A percentile compares a stretch with the other conserved stretches of the same genome.
These are phyloP conservation scores for Xylariomycetidae sp. DNA, from an alignment of 2,329 filamentous ascomycete genomes.

Conservation along the genomic window DNA sequence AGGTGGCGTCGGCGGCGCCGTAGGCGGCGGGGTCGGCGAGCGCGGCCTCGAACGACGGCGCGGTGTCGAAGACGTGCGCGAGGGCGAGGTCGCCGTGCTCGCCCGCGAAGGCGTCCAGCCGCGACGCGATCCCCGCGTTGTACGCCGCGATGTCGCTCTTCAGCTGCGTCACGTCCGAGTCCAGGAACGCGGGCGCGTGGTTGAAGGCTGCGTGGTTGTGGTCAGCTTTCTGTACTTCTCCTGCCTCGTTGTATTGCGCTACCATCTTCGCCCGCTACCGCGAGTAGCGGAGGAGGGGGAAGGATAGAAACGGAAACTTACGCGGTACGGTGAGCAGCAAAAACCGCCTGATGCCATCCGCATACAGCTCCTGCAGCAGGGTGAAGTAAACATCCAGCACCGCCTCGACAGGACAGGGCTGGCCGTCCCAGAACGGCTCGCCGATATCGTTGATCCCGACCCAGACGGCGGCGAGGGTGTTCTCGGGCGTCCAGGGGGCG, in stretches of 20 bases:
- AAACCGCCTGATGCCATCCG: conserved; percentile 13
- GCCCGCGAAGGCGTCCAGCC: conserved; percentile 10
- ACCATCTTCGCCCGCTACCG: neutral
- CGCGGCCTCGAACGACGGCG: conserved; percentile 8
- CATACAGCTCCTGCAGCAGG: conserved; percentile 11
- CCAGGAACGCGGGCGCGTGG: conserved; percentile 10
- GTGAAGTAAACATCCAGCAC: conserved; percentile 14
- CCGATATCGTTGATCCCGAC: conserved; percentile 25
- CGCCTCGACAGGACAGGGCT: conserved; percentile 8
- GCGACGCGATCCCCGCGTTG: conserved; percentile 10
- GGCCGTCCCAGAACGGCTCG: conserved; percentile 26
- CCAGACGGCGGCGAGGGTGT: conserved; percentile 21
- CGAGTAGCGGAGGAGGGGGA: neutral
- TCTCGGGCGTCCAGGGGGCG: conserved; percentile 10
- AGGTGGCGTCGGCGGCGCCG: conserved; percentile 15
- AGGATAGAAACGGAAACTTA: conserved; percentile 3
- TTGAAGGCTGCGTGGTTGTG: conserved; percentile 10
- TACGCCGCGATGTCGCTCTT: conserved; percentile 13
- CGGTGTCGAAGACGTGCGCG: conserved; percentile 13
- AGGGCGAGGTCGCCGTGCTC: conserved; percentile 7
- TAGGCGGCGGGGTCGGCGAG: conserved; percentile 15
- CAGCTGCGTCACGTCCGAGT: conserved; percentile 5
- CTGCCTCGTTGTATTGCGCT: neutral
- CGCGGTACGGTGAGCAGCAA: conserved; percentile 14
- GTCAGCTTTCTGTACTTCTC: conserved; percentile 1